Conservation (phyloP, 108 stramenopile genomes). For the Pseudonitzschia pungens region DNA sequence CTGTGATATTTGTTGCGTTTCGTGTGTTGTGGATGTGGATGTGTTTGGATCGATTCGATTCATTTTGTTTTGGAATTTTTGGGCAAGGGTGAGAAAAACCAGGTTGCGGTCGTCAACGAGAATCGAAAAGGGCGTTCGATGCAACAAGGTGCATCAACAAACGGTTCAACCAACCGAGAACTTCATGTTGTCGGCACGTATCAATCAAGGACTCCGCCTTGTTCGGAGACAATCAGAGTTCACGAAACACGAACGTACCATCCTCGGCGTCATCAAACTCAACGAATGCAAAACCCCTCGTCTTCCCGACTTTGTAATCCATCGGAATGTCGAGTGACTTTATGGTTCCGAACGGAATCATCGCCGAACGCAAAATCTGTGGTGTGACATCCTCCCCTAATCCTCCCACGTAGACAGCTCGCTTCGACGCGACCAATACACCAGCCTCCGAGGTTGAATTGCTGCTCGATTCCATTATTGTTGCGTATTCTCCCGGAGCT, state of each 20-base stretch:
- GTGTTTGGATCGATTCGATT: too few relatives aligned
- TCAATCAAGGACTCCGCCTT: neutral
- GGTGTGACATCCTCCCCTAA: conserved; percentile 81
- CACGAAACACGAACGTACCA: neutral
- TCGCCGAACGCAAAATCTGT: conserved; percentile 87
- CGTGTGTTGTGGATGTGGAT: too few relatives aligned
- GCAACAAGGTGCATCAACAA: neutral
- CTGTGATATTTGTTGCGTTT: conserved; percentile 22
- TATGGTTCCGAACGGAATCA: conserved; percentile 93
- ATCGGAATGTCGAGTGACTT: conserved; percentile 71
- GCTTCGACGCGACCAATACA: conserved; percentile 33
- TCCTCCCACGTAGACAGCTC: conserved; percentile 56
- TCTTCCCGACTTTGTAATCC: conserved; percentile 68
- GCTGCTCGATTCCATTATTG: neutral
- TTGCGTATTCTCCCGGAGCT: too few relatives aligned
- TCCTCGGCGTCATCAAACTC: conserved; percentile 86
- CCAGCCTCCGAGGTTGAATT: neutral
- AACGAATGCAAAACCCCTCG: conserved; percentile 93
- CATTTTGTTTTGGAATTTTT: too few relatives aligned
- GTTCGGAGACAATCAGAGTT: neutral
- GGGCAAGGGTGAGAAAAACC: too few relatives aligned
- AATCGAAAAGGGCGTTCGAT: too few relatives aligned
- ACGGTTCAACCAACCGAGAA: neutral
- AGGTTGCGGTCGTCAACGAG: too few relatives aligned
- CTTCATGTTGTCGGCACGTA: neutral